These are phyloP conservation scores for Setaria viridis DNA, from an alignment of 202 grass and related monocot genomes.

Conservation along the genomic window DNA sequence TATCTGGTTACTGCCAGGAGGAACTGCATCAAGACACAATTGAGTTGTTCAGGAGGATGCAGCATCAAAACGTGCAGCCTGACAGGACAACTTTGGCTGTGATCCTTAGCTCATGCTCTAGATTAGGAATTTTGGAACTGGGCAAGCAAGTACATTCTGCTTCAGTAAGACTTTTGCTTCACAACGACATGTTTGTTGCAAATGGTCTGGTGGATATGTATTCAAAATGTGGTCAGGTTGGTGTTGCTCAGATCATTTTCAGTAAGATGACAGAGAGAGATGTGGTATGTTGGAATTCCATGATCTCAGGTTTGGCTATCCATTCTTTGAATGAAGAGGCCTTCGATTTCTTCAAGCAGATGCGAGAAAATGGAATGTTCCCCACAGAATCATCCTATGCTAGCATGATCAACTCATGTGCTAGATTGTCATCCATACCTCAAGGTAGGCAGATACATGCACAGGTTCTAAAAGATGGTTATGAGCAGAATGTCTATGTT, in stretches of 20 bases:
- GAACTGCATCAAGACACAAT: conserved; percentile 62
- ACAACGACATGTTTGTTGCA: conserved; percentile 76
- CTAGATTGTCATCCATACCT: conserved; percentile 70
- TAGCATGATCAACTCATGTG: conserved; percentile 81
- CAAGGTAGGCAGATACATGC: conserved; percentile 84
- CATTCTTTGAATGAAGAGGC: conserved; percentile 76
- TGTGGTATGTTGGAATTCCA: conserved; percentile 89
- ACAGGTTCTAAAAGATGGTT: conserved; percentile 74
- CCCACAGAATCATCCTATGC: conserved; percentile 84
- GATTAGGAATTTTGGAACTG: conserved; percentile 56
- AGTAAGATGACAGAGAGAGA: conserved; percentile 71
- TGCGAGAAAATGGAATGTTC: conserved; percentile 62
- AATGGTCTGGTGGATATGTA: conserved; percentile 87
- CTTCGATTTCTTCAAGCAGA: conserved; percentile 76
- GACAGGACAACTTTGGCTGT: conserved; percentile 78
- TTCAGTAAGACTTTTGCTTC: conserved; percentile 66
- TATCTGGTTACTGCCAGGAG: conserved; percentile 84
- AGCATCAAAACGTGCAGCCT: conserved; percentile 63
- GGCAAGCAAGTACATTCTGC: conserved; percentile 79
- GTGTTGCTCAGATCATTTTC: conserved; percentile 63
- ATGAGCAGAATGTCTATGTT: conserved; percentile 76
- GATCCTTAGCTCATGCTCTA: conserved; percentile 82
- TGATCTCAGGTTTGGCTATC: conserved; percentile 76
- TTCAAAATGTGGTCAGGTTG: conserved; percentile 74
- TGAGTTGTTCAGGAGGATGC: conserved; percentile 80